Percentiles rank a stretch among this genome's conserved stretches.
These are phyloP conservation scores for Clathrus columnatus DNA, from an alignment of 768 basidiomycete genomes.

Conservation along the genomic window DNA sequence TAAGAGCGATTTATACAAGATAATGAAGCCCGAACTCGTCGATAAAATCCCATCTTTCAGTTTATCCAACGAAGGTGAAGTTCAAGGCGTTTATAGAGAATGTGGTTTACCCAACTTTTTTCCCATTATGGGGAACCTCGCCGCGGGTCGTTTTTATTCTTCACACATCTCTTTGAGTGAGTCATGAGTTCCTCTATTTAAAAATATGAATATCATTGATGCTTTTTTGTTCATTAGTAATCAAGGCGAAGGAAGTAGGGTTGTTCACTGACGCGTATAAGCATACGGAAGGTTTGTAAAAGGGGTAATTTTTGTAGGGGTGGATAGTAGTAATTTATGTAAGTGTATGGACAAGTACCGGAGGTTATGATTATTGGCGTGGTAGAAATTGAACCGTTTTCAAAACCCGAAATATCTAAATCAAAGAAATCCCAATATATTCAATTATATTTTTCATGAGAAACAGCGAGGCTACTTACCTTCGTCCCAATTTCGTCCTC, in stretches of 20 bases:
- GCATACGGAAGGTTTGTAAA: not conserved
- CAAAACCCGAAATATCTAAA: not conserved
- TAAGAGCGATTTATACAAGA: conserved; percentile 28
- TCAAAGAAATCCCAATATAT: not conserved
- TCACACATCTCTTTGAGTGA: conserved; percentile 57
- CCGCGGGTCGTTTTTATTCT: conserved; percentile 55
- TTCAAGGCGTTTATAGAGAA: conserved; percentile 44
- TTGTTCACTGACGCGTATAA: conserved; percentile 17
- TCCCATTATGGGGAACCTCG: conserved; percentile 53
- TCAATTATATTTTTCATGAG: too few species aligned
- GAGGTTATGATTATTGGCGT: too few species aligned
- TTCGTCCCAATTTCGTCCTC: too few species aligned
- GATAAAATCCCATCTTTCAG: conserved; percentile 44
- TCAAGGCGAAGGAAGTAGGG: conserved; percentile 55
- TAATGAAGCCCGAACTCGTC: conserved; percentile 40
- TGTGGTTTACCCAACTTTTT: conserved; percentile 45
- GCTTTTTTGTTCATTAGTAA: conserved; percentile 41
- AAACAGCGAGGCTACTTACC: too few species aligned
- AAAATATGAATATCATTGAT: not conserved
- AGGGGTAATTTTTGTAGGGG: too few species aligned
- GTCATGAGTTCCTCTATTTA: conserved; percentile 30
- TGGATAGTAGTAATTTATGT: too few species aligned
- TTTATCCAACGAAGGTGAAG: conserved; percentile 54
- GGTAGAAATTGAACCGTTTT: too few species aligned
- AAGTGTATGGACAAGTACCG: too few species aligned